A percentile compares a stretch with the other conserved stretches of the same genome.
phyloP scores from a whole-genome alignment of 495 filamentous ascomycete species.

The Collariella sp. region DNA sequence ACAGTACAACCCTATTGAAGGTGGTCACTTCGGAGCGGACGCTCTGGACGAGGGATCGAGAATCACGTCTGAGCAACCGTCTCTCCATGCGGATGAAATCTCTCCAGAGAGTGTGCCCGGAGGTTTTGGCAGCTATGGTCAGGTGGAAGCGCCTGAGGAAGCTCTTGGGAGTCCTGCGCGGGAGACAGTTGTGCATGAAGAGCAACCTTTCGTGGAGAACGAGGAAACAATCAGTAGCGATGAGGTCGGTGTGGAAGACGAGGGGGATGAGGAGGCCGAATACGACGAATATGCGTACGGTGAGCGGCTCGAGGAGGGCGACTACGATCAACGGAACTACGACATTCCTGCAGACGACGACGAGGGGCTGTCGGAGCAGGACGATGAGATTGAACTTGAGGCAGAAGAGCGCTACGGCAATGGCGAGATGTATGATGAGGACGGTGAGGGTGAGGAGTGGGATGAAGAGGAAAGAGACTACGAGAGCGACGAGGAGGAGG shows the following conservation, averaged over 20 bases:
- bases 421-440: slow-evolving; percentile 23
- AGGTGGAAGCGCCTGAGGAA: neutral
- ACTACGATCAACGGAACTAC: slow-evolving; percentile 26
- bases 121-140: slow-evolving; percentile 24
- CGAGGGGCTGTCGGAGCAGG: slow-evolving; percentile 30
- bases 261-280: slow-evolving; percentile 12
- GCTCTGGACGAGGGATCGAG: slow-evolving; percentile 15
- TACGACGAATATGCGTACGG: slow-evolving; percentile 21
- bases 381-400: slow-evolving; percentile 23
- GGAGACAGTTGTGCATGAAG: neutral
- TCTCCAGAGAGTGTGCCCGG: slow-evolving; percentile 11
- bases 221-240: slow-evolving; percentile 4
- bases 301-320: slow-evolving; percentile 24
- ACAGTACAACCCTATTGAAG: slow-evolving; percentile 22
- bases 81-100: slow-evolving; percentile 6
- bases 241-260: slow-evolving; percentile 14
- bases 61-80: slow-evolving; percentile 3
- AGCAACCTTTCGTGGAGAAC: slow-evolving; percentile 8
- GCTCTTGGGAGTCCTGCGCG: neutral
- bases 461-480: slow-evolving; percentile 20
- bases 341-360: slow-evolving; percentile 23
- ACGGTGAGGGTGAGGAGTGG: slow-evolving; percentile 16
- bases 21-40: slow-evolving; percentile 18
- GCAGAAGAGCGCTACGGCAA: slow-evolving; percentile 14
- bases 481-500: slow-evolving; percentile 15